Evolutionary conservation across 371 early-diverging fungal species (phyloP).

Genomic region (Mortierella polycephala): DNA sequence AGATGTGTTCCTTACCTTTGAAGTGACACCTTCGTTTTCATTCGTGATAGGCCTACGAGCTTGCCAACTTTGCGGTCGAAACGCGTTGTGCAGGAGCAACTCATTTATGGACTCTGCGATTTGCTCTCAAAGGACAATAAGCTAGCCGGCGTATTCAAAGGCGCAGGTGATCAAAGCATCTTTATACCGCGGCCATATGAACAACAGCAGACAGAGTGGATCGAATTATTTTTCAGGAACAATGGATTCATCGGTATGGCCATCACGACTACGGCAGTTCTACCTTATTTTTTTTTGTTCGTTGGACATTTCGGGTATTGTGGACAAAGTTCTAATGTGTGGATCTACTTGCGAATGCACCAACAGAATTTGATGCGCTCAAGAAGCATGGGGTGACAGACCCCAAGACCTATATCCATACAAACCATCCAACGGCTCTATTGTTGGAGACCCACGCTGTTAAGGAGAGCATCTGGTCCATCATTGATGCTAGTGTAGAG

Average conservation of each 20-base stretch:
- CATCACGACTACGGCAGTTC: background rate
- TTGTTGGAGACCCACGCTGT: constrained; percentile 41
- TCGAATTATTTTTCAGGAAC: constrained; percentile 47
- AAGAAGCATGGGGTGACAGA: constrained; percentile 38
- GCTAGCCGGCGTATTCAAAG: constrained; percentile 36
- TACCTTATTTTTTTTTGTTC: background rate
- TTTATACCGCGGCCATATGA: constrained; percentile 45
- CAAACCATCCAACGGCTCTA: constrained; percentile 36
- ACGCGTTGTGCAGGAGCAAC: constrained; percentile 38
- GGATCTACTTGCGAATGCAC: too few species aligned
- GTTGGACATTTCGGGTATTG: background rate
- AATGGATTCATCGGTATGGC: constrained; percentile 49
- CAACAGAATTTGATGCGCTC: constrained; percentile 24
- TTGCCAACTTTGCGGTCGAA: constrained; percentile 14
- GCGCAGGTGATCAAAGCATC: constrained; percentile 30
- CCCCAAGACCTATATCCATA: constrained; percentile 31
- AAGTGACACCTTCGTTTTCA: background rate
- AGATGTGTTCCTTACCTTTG: background rate
- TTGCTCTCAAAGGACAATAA: constrained; percentile 23
- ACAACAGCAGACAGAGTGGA: constrained; percentile 44
- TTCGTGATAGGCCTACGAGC: constrained; percentile 21
- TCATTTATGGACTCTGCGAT: constrained; percentile 46
- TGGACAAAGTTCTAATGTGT: too few species aligned
- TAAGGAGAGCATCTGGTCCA: constrained; percentile 50
- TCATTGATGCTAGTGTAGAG: constrained; percentile 49